phyloP scores from a whole-genome alignment of 352 stramenopile genomes.

The Phytopythium litorale region DNA sequence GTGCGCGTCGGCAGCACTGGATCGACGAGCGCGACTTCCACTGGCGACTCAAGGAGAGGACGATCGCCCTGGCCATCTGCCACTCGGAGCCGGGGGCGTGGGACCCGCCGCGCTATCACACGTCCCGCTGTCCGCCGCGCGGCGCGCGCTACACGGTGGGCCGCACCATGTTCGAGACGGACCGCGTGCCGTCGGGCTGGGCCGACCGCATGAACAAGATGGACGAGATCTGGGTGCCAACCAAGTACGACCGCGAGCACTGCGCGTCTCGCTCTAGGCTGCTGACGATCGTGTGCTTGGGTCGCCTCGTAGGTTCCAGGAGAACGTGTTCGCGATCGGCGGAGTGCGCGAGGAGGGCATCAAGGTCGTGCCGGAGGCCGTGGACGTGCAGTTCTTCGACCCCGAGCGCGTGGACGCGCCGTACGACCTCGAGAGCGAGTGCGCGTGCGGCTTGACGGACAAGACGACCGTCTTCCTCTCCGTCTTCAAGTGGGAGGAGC shows the following conservation, averaged over 20 bases:
- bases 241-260: slow-evolving; percentile 21
- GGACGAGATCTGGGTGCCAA: slow-evolving; percentile 94
- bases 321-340: slow-evolving; percentile 63
- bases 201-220: slow-evolving; percentile 84
- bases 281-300: not conserved
- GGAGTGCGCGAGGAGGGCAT: slow-evolving; percentile 53
- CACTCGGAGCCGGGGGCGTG: slow-evolving; percentile 93
- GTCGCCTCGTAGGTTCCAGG: slow-evolving; percentile 47
- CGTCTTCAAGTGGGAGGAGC: slow-evolving; percentile 94
- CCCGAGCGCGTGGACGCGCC: slow-evolving; percentile 34
- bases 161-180: slow-evolving; percentile 95
- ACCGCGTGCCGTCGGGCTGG: slow-evolving; percentile 90
- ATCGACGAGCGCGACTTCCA: slow-evolving; percentile 69
- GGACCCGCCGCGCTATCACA: slow-evolving; percentile 73
- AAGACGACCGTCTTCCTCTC: slow-evolving; percentile 85
- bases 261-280: not conserved
- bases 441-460: slow-evolving; percentile 24
- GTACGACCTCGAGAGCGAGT: slow-evolving; percentile 47
- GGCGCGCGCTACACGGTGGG: slow-evolving; percentile 66
- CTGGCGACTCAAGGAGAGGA: slow-evolving; percentile 37
- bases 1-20: slow-evolving; percentile 45
- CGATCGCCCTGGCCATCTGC: slow-evolving; percentile 77
- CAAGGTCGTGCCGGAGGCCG: slow-evolving; percentile 79
- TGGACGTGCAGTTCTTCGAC: slow-evolving; percentile 90
- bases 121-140: slow-evolving; percentile 55